phyloP scores from a whole-genome alignment of 257 asterid species.

The Haberlea rhodopensis region DNA sequence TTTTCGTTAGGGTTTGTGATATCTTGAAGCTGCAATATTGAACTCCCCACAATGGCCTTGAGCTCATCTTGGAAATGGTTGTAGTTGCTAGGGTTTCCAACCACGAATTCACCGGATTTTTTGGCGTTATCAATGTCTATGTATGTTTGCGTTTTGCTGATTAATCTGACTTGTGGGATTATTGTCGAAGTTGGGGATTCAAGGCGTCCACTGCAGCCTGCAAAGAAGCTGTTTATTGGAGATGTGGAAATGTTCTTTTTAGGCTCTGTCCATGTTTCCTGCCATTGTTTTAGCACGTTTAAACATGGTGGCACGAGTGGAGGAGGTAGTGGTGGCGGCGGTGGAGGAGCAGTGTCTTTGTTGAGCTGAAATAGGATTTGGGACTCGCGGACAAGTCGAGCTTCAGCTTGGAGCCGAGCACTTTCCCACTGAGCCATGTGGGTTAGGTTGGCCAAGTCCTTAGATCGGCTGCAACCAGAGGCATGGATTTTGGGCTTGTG shows the following conservation, averaged over 20 bases:
- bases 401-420: constrained; percentile 37
- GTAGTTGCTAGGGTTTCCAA: too few relatives aligned
- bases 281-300: too few relatives aligned
- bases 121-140: too few relatives aligned
- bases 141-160: too few relatives aligned
- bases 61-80: too few relatives aligned
- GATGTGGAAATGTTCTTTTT: constrained; percentile 14
- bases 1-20: too few relatives aligned
- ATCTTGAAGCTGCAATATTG: too few relatives aligned
- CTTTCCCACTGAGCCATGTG: constrained; percentile 68
- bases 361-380: background rate
- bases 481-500: constrained; percentile 45
- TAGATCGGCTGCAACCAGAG: constrained; percentile 30
- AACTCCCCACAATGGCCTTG: too few relatives aligned
- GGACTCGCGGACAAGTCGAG: background rate
- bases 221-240: background rate
- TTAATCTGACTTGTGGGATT: too few relatives aligned
- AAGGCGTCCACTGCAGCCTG: constrained; percentile 10
- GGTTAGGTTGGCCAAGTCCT: constrained; percentile 45
- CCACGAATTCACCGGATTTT: too few relatives aligned
- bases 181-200: too few relatives aligned
- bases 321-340: constrained; percentile 18
- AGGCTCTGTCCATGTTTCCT: constrained; percentile 31
- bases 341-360: constrained; percentile 12
- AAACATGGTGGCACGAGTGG: constrained; percentile 33